phyloP scores from a whole-genome alignment of 176 grass and related monocot species.

The Oryza officinalis region DNA sequence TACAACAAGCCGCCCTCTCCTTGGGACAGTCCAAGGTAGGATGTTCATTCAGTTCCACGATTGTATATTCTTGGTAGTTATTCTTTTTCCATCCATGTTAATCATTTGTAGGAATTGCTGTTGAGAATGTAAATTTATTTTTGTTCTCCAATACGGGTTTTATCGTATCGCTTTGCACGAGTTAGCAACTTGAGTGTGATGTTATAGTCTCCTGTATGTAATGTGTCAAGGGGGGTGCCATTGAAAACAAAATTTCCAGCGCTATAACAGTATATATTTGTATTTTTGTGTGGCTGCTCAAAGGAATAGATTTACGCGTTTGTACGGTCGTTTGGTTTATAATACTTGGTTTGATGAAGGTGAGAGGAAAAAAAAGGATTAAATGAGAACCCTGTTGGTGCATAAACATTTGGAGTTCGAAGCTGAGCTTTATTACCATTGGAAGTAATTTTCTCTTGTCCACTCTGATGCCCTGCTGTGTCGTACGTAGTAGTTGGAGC shows the following conservation, averaged over 20 bases:
- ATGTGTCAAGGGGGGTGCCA: slow-evolving; percentile 8
- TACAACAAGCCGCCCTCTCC: slow-evolving; percentile 83
- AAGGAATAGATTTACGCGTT: background rate
- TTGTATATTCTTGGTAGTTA: slow-evolving; percentile 53
- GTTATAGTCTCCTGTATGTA: slow-evolving; percentile 29
- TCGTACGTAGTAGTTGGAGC: too few relatives aligned
- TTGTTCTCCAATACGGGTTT: slow-evolving; percentile 25
- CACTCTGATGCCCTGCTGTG: background rate
- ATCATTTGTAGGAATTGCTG: slow-evolving; percentile 23
- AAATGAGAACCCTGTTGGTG: slow-evolving; percentile 11
- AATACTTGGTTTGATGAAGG: background rate
- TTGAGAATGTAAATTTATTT: slow-evolving; percentile 38
- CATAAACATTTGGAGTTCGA: background rate
- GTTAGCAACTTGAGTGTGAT: slow-evolving; percentile 29
- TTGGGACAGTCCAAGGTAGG: slow-evolving; percentile 85
- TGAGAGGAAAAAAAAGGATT: background rate
- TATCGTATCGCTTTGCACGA: slow-evolving; percentile 7
- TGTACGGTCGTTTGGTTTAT: background rate
- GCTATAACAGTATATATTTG: slow-evolving; percentile 21
- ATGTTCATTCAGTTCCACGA: slow-evolving; percentile 14
- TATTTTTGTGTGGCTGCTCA: slow-evolving; percentile 15
- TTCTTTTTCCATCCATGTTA: background rate
- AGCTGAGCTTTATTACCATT: background rate
- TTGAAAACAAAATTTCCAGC: slow-evolving; percentile 25
- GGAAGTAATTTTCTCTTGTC: background rate